Evolutionary conservation across 345 rosid species (phyloP).

Genomic region (Erysimum cheiranthoides): DNA sequence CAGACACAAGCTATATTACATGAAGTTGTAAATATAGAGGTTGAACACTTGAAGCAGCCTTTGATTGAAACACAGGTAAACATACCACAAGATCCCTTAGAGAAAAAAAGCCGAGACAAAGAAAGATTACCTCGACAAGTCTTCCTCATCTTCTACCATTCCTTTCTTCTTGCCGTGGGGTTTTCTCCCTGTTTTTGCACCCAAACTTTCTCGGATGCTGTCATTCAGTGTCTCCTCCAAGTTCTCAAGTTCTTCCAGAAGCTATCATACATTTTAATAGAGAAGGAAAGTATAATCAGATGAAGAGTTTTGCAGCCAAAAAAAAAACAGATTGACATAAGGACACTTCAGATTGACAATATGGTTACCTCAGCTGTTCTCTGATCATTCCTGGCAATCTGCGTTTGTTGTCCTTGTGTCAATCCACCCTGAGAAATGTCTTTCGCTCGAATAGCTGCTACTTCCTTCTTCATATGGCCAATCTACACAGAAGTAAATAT

Average conservation of each 20-base stretch:
- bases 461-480: constrained; percentile 96
- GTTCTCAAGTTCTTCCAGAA: constrained; percentile 93
- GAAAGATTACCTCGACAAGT: constrained; percentile 60
- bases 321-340: neutral
- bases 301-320: constrained; percentile 4
- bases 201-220: constrained; percentile 90
- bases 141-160: constrained; percentile 67
- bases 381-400: constrained; percentile 98
- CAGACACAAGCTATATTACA: constrained; percentile 18
- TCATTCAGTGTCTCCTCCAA: constrained; percentile 96
- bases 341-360: constrained; percentile 6
- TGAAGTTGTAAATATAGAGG: constrained; percentile 20
- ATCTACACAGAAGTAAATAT: constrained; percentile 54
- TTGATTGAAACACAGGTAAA: neutral
- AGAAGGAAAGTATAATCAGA: neutral
- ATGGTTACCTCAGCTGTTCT: constrained; percentile 72
- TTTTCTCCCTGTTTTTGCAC: constrained; percentile 70
- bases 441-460: constrained; percentile 92
- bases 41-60: constrained; percentile 13
- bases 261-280: constrained; percentile 47
- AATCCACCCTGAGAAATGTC: constrained; percentile 96
- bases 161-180: constrained; percentile 63
- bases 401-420: constrained; percentile 98
- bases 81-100: neutral
- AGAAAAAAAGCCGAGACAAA: neutral